Evolutionary conservation across 139 green algal species (phyloP), one percentile per base, ranked within the genome.

Genomic region (Ulvella scutata): DNA sequence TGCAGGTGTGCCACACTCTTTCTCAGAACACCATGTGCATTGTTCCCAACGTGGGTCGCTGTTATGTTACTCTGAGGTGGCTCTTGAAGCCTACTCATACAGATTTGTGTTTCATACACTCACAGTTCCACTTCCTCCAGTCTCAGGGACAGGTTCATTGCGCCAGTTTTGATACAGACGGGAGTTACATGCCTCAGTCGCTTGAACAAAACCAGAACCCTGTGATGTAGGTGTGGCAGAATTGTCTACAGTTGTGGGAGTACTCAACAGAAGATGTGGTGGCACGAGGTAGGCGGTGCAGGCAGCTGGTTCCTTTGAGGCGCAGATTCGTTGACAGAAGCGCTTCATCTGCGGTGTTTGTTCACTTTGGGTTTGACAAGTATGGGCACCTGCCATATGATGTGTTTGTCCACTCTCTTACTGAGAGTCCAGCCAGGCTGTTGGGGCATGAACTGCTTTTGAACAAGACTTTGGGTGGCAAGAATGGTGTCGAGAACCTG

Each of bases 141-240:
- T n/a, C n/a, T n/a, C n/a, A n/a, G n/a, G n/a, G n/a, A n/a, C n/a
- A n/a, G n/a, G n/a, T n/a, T n/a, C n/a, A n/a, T n/a, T n/a, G n/a
- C n/a, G n/a, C n/a, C n/a, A n/a, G n/a, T n/a, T n/a, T n/a, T n/a
- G n/a, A n/a, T n/a, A n/a, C n/a, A n/a, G n/a, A n/a, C n/a, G n/a
- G n/a, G n/a, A n/a, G n/a, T n/a, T n/a, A n/a, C n/a, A n/a, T n/a
- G n/a, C n/a, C n/a, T n/a, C n/a, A n/a, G n/a, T n/a, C n/a, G n/a
- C n/a, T n/a, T n/a, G n/a, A n/a, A n/a, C n/a, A n/a, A n/a, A n/a
- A n/a, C n/a, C n/a, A n/a, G n/a, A n/a, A n/a, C n/a, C n/a, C n/a
- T n/a, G n/a, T n/a, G n/a, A n/a, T 73, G 38, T 80, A 87, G 80
- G 80, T 89, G 35, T 89, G 85, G 85, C 80, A 89, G 76, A 87